A percentile compares a stretch with the other conserved stretches of the same genome.
Evolutionary conservation across 805 yeast genomes (phyloP).

Genomic region (Saturnispora galanensis): DNA sequence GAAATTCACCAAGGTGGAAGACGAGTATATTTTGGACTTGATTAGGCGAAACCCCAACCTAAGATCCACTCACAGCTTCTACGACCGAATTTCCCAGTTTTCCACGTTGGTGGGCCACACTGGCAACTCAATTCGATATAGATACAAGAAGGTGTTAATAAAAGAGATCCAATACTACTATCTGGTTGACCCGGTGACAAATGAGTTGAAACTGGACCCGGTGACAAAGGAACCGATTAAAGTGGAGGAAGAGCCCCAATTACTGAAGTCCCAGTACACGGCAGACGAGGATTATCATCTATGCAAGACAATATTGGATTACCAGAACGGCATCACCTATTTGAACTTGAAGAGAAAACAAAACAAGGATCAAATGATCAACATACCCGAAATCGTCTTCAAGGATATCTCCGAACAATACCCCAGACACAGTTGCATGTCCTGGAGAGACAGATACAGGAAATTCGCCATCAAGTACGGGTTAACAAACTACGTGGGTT

Average conservation of each 20-base stretch:
- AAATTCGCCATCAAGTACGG: slow-evolving; percentile 61
- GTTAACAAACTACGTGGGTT: slow-evolving; percentile 42
- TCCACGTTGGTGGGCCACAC: slow-evolving; percentile 50
- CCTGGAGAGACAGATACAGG: slow-evolving; percentile 80
- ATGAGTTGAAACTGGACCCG: slow-evolving; percentile 33
- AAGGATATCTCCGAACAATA: slow-evolving; percentile 28
- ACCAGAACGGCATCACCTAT: slow-evolving; percentile 15
- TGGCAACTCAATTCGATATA: slow-evolving; percentile 64
- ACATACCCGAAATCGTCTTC: slow-evolving; percentile 31
- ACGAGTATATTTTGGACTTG: slow-evolving; percentile 54
- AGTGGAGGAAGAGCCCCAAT: slow-evolving; percentile 35
- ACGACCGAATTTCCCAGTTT: slow-evolving; percentile 47
- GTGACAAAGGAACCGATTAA: slow-evolving; percentile 32
- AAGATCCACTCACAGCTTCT: slow-evolving; percentile 61
- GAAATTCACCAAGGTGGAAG: slow-evolving; percentile 55
- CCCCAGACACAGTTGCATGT: slow-evolving; percentile 50
- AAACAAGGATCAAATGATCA: slow-evolving; percentile 12
- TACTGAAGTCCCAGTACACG: slow-evolving; percentile 52
- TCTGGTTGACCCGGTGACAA: slow-evolving; percentile 34
- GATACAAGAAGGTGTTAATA: slow-evolving; percentile 39
- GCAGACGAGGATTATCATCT: slow-evolving; percentile 60
- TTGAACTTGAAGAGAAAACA: slow-evolving; percentile 12
- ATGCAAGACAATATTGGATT: slow-evolving; percentile 29
- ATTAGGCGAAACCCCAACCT: slow-evolving; percentile 57
- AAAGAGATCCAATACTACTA: slow-evolving; percentile 37